Percentiles rank a stretch among this genome's conserved stretches.
Conservation (phyloP, 106 monocot species). For the Dendrobium catenatum region DNA sequence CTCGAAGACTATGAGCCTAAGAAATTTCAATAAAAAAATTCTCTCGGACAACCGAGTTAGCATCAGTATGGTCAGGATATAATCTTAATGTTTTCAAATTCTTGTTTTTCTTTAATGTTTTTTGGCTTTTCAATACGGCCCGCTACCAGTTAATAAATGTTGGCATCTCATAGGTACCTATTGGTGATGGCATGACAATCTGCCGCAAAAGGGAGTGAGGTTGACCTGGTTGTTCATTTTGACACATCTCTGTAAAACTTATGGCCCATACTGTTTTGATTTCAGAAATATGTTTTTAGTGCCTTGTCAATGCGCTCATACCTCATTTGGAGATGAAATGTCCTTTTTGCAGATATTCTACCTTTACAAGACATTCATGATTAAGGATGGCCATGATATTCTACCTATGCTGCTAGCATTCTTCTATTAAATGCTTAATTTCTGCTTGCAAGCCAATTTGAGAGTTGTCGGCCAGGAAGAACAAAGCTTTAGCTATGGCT, state of each 20-base stretch:
- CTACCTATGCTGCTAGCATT: no score
- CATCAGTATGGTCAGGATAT: conserved; percentile 54
- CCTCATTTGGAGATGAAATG: neutral
- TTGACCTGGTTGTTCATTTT: neutral
- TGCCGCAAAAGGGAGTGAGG: conserved; percentile 49
- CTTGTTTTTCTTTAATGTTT: neutral
- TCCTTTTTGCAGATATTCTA: neutral
- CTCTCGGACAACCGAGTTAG: conserved; percentile 55
- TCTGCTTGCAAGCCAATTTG: neutral
- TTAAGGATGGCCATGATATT: neutral
- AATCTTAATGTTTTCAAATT: neutral
- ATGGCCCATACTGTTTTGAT: neutral
- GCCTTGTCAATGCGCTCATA: neutral
- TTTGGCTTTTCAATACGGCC: no score
- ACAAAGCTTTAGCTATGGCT: neutral
- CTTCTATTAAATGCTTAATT: no score
- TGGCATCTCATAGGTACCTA: conserved; percentile 52
- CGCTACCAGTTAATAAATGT: neutral
- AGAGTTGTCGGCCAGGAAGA: neutral
- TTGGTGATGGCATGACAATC: conserved; percentile 96
- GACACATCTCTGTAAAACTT: neutral
- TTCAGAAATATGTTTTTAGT: neutral
- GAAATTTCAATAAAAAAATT: conserved; percentile 82
- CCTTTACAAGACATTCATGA: neutral
- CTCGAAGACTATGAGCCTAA: conserved; percentile 51